These are phyloP conservation scores for Kregervanrija fluxuum DNA, from an alignment of 805 yeast species.

Conservation along the genomic window DNA sequence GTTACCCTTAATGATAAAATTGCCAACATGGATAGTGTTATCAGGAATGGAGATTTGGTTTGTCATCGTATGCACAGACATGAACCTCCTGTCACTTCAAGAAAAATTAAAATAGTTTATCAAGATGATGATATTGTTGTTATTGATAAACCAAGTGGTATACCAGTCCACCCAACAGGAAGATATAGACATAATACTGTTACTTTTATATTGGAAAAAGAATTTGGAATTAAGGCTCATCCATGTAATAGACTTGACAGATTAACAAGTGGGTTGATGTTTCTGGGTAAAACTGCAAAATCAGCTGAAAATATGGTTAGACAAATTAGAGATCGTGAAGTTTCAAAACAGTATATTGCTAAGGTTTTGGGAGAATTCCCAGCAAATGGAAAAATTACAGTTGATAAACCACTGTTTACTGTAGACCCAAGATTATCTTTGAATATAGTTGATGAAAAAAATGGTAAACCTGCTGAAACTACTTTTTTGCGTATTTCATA, in stretches of 20 bases:
- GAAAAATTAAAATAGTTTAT: slow-evolving; percentile 56
- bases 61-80: slow-evolving; percentile 78
- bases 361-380: slow-evolving; percentile 87
- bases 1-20: slow-evolving; percentile 65
- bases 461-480: slow-evolving; percentile 73
- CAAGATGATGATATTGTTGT: slow-evolving; percentile 74
- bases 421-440: slow-evolving; percentile 68
- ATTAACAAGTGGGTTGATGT: slow-evolving; percentile 89
- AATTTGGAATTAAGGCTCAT: slow-evolving; percentile 60
- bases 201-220: slow-evolving; percentile 69
- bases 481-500: slow-evolving; percentile 59
- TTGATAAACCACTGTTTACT: slow-evolving; percentile 63
- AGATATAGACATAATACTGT: slow-evolving; percentile 68
- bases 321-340: slow-evolving; percentile 66
- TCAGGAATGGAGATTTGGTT: slow-evolving; percentile 78
- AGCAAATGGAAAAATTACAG: slow-evolving; percentile 34
- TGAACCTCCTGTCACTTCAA: slow-evolving; percentile 73
- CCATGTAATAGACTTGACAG: slow-evolving; percentile 86
- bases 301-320: slow-evolving; percentile 73
- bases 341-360: slow-evolving; percentile 79
- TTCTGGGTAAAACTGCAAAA: slow-evolving; percentile 72
- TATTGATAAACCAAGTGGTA: slow-evolving; percentile 89
- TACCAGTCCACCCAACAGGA: slow-evolving; percentile 96
- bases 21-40: slow-evolving; percentile 56
- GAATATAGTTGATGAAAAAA: slow-evolving; percentile 43